phyloP scores from a whole-genome alignment of 2,329 filamentous ascomycete genomes.

The Aurifilum marmelostoma region DNA sequence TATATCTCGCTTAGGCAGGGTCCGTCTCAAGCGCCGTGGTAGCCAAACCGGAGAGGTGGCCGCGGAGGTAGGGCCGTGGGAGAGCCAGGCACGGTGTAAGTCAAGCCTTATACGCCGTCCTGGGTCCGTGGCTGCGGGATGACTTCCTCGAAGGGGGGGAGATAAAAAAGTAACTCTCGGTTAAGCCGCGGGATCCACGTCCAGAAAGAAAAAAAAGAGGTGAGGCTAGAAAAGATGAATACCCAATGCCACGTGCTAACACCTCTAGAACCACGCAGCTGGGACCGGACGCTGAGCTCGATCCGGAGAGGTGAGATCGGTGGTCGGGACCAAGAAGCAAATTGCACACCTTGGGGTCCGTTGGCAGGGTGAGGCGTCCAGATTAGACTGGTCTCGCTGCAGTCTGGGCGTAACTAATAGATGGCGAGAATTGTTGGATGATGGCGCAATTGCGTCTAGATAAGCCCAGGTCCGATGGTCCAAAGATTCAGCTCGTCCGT shows the following conservation, averaged over 20 bases:
- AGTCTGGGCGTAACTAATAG: slow-evolving; percentile 11
- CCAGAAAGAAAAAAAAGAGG: not conserved
- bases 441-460: slow-evolving; percentile 27
- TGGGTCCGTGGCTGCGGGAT: slow-evolving; percentile 6
- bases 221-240: not conserved
- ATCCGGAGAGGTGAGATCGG: slow-evolving; percentile 19
- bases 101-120: not conserved
- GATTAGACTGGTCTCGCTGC: slow-evolving; percentile 4
- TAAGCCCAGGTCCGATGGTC: not conserved
- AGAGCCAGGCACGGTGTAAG: slow-evolving; percentile 5
- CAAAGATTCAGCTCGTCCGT: slow-evolving; percentile 17
- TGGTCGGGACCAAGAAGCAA: slow-evolving; percentile 17
- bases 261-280: slow-evolving; percentile 14
- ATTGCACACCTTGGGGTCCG: slow-evolving; percentile 9
- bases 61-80: slow-evolving; percentile 19
- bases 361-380: slow-evolving; percentile 4
- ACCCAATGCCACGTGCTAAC: slow-evolving; percentile 21
- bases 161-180: slow-evolving; percentile 1
- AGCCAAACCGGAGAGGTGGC: slow-evolving; percentile 6
- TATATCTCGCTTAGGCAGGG: slow-evolving; percentile 21
- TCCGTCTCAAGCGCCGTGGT: not conserved
- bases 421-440: slow-evolving; percentile 27
- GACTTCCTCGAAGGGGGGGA: not conserved
- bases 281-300: slow-evolving; percentile 18
- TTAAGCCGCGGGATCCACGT: slow-evolving; percentile 4